Conservation (phyloP, 2,329 filamentous ascomycete species). For the Pseudofabraea citricarpa region DNA sequence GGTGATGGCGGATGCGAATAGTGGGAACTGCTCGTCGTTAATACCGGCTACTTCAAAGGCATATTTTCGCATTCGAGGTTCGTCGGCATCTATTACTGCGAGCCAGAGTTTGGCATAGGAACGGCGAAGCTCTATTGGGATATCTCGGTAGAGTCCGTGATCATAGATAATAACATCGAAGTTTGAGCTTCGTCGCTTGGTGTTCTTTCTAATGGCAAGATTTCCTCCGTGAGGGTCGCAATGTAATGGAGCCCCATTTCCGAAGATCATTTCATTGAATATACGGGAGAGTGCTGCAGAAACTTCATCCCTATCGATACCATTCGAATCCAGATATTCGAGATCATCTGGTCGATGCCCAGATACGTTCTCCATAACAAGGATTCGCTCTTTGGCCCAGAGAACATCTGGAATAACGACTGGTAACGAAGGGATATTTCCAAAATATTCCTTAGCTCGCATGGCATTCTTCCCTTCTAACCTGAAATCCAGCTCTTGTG, state of each 20-base stretch:
- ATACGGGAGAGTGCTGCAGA: constrained; percentile 84
- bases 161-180: constrained; percentile 97
- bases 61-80: constrained; percentile 80
- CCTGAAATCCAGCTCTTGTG: constrained; percentile 85
- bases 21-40: constrained; percentile 81
- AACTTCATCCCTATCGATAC: constrained; percentile 92
- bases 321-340: constrained; percentile 75
- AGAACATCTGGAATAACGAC: constrained; percentile 85
- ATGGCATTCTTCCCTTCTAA: constrained; percentile 81
- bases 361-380: constrained; percentile 92
- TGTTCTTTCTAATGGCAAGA: constrained; percentile 82
- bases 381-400: constrained; percentile 82
- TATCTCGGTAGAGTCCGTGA: constrained; percentile 93
- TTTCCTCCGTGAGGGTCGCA: constrained; percentile 98
- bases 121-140: constrained; percentile 70
- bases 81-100: constrained; percentile 86
- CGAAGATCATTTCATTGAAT: constrained; percentile 99
- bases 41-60: constrained; percentile 86
- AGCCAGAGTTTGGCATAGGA: constrained; percentile 98
- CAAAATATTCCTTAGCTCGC: constrained; percentile 76
- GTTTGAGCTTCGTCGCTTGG: constrained; percentile 58
- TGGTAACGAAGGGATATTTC: constrained; percentile 66
- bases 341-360: constrained; percentile 87
- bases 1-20: constrained; percentile 95
- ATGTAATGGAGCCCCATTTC: constrained; percentile 79